Conservation (phyloP, 495 filamentous ascomycete genomes). For the Rhizodiscina lignyota region DNA sequence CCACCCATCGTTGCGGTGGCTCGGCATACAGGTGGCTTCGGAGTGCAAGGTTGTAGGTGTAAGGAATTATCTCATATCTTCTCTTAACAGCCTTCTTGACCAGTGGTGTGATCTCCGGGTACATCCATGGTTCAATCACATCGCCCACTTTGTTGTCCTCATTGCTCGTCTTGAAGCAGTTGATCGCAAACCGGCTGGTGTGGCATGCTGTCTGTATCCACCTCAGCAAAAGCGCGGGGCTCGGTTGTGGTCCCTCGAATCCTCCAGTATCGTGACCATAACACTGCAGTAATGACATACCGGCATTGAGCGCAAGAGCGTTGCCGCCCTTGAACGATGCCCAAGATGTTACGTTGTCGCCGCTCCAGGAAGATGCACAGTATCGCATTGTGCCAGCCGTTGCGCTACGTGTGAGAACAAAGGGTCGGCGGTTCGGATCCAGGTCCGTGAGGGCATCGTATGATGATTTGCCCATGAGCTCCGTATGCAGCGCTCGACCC, state of each 20-base stretch:
- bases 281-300: conserved; percentile 47
- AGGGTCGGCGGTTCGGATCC: conserved; percentile 38
- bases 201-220: conserved; percentile 56
- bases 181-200: conserved; percentile 54
- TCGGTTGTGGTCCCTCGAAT: conserved; percentile 53
- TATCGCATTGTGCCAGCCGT: conserved; percentile 53
- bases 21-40: conserved; percentile 38
- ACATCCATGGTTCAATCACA: conserved; percentile 61
- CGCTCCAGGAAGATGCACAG: conserved; percentile 46
- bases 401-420: conserved; percentile 49
- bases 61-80: conserved; percentile 52
- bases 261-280: conserved; percentile 59
- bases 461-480: conserved; percentile 48
- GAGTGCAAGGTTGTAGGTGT: conserved; percentile 45
- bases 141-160: conserved; percentile 44
- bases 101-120: conserved; percentile 40
- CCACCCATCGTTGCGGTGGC: conserved; percentile 49
- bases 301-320: conserved; percentile 46
- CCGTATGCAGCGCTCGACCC: conserved; percentile 47
- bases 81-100: conserved; percentile 47
- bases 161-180: conserved; percentile 54
- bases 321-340: conserved; percentile 51
- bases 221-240: conserved; percentile 48
- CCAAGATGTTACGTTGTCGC: conserved; percentile 24
- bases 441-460: conserved; percentile 42